A percentile compares a stretch with the other conserved stretches of the same genome.
Conservation (phyloP, 163 green algal genomes). For the Chloroidium sp. region DNA sequence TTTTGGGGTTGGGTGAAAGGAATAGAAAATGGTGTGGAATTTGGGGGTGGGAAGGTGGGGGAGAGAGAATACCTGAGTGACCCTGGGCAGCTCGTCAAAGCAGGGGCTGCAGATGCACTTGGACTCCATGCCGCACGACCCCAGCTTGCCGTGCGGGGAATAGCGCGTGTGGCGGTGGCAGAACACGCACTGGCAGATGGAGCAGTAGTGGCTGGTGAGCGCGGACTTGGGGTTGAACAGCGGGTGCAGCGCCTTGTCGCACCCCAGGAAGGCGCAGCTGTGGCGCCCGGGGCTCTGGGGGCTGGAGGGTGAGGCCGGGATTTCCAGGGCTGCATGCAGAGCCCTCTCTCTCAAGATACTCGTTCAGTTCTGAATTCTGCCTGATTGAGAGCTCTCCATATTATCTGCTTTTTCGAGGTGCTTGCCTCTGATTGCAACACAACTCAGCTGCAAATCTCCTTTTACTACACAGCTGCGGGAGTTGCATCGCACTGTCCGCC, state of each 20-base stretch:
- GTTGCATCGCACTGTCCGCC: no score
- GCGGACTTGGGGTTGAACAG: conserved; percentile 3
- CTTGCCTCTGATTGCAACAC: no score
- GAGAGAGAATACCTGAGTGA: conserved; percentile 1
- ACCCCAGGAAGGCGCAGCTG: neutral
- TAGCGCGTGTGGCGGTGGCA: conserved; percentile 36
- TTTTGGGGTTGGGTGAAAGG: neutral
- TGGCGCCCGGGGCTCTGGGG: neutral
- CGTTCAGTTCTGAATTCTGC: no score
- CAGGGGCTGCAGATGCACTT: conserved; percentile 35
- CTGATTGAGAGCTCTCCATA: no score
- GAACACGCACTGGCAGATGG: conserved; percentile 33
- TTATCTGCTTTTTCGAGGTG: no score
- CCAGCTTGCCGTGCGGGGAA: conserved; percentile 32
- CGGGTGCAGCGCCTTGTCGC: neutral
- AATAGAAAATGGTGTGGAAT: neutral
- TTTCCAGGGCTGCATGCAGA: no score
- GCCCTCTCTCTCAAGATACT: no score
- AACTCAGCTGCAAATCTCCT: no score
- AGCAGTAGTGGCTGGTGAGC: conserved; percentile 32
- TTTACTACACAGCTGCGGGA: no score
- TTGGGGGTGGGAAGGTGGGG: neutral
- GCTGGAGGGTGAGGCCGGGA: no score
- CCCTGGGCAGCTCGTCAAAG: conserved; percentile 15
- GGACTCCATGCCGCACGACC: conserved; percentile 30